Conservation (phyloP, 225 moss, liverwort and hornwort species). For the Marchantia polymorpha region DNA sequence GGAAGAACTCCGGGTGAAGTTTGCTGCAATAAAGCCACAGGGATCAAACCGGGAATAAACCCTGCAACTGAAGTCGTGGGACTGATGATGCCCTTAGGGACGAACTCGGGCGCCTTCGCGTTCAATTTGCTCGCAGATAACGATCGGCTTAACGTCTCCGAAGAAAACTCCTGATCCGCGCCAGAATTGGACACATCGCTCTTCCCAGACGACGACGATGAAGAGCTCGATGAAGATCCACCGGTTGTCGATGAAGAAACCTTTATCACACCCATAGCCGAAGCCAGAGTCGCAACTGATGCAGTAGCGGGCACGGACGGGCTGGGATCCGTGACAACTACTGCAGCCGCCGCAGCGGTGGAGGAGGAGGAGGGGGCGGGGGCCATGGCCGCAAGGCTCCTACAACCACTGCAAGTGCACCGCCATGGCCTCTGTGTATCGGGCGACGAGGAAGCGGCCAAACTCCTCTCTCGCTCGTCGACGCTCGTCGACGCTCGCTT, state of each 20-base stretch:
- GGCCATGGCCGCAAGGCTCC: constrained; percentile 36
- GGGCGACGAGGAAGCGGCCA: constrained; percentile 29
- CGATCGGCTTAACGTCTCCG: constrained; percentile 69
- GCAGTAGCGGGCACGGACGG: constrained; percentile 45
- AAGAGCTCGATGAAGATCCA: constrained; percentile 25
- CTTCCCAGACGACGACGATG: constrained; percentile 20
- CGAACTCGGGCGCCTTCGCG: constrained; percentile 83
- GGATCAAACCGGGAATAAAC: constrained; percentile 40
- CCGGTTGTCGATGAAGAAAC: constrained; percentile 26
- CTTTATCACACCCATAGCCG: constrained; percentile 40
- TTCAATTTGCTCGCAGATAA: constrained; percentile 82
- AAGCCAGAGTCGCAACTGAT: constrained; percentile 48
- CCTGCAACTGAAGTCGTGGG: constrained; percentile 53
- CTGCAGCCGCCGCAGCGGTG: constrained; percentile 29
- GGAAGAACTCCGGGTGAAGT: constrained; percentile 41
- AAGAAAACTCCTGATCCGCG: constrained; percentile 32
- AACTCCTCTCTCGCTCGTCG: constrained; percentile 24
- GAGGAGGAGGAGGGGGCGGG: constrained; percentile 34
- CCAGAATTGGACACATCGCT: constrained; percentile 22
- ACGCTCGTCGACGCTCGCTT: constrained; percentile 7
- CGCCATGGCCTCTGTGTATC: constrained; percentile 32
- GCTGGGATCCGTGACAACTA: constrained; percentile 42
- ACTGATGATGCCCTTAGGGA: constrained; percentile 68
- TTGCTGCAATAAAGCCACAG: constrained; percentile 34
- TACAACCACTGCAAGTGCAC: constrained; percentile 23